Percentiles rank a stretch among this genome's conserved stretches.
These are phyloP conservation scores for Gigaspora rosea DNA, from an alignment of 192 early-diverging fungal species.

Conservation along the genomic window DNA sequence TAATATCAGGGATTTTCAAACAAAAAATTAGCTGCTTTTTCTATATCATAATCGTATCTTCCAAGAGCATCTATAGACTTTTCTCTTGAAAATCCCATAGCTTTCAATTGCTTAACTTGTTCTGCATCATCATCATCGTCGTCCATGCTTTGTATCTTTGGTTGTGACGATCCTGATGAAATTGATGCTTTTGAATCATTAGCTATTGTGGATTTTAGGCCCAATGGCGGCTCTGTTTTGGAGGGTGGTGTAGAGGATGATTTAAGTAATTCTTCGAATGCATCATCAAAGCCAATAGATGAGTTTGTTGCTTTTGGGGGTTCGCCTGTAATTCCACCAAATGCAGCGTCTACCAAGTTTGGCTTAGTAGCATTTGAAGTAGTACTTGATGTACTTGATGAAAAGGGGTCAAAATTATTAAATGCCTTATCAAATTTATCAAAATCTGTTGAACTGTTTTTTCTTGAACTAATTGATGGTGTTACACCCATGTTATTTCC, in stretches of 20 bases:
- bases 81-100: conserved; percentile 71
- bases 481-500: neutral
- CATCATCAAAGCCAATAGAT: conserved; percentile 28
- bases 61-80: conserved; percentile 68
- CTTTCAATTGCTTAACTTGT: conserved; percentile 50
- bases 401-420: conserved; percentile 29
- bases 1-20: conserved; percentile 50
- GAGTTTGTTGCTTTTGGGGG: neutral
- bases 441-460: conserved; percentile 14
- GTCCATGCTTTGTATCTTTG: neutral
- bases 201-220: neutral
- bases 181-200: neutral
- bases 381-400: neutral
- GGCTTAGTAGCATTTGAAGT: conserved; percentile 4
- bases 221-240: neutral
- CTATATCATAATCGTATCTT: conserved; percentile 70
- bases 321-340: conserved; percentile 7
- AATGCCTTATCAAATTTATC: conserved; percentile 28
- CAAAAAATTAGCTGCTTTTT: conserved; percentile 72
- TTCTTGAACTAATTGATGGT: neutral
- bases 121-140: conserved; percentile 4
- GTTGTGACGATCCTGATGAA: neutral
- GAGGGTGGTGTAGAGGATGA: neutral
- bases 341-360: conserved; percentile 28
- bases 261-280: neutral